These are phyloP conservation scores for Fusarium sp. DNA, from an alignment of 2,329 filamentous ascomycete species.

Conservation along the genomic window DNA sequence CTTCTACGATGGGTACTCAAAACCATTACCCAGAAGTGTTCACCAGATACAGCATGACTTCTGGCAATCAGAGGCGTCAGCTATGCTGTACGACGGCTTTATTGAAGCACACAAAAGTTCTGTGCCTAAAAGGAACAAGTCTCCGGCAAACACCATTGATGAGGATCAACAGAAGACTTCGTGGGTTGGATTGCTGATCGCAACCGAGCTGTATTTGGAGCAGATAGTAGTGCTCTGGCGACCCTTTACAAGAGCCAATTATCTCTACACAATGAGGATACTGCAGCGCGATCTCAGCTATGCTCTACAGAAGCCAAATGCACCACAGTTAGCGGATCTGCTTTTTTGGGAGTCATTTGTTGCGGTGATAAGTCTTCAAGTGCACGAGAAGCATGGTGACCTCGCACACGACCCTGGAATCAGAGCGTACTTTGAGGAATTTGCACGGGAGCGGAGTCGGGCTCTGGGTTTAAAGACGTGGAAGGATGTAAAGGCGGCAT, in stretches of 20 bases:
- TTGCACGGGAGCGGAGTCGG: not conserved
- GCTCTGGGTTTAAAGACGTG: not conserved
- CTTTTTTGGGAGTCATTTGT: constrained; percentile 14
- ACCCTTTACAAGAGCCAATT: constrained; percentile 3
- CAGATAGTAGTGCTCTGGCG: not conserved
- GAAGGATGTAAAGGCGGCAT: not conserved
- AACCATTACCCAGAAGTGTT: not conserved
- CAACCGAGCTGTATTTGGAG: not conserved
- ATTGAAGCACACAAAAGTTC: not conserved
- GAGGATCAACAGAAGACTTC: not conserved
- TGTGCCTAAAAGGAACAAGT: accelerated
- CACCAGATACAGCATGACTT: not conserved
- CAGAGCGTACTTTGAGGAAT: not conserved
- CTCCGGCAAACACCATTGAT: accelerated
- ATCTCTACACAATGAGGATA: constrained; percentile 10
- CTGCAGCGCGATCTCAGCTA: not conserved
- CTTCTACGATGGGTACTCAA: not conserved
- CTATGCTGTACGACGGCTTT: not conserved
- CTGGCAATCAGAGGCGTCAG: not conserved
- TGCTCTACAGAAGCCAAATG: not conserved
- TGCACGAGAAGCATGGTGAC: not conserved
- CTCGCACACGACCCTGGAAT: not conserved
- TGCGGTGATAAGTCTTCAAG: not conserved
- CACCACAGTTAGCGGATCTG: not conserved
- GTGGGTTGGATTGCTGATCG: constrained; percentile 2